A percentile compares a stretch with the other conserved stretches of the same genome.
These are phyloP conservation scores for Aureobasidium sp. DNA, from an alignment of 2,329 filamentous ascomycete species.

Conservation along the genomic window DNA sequence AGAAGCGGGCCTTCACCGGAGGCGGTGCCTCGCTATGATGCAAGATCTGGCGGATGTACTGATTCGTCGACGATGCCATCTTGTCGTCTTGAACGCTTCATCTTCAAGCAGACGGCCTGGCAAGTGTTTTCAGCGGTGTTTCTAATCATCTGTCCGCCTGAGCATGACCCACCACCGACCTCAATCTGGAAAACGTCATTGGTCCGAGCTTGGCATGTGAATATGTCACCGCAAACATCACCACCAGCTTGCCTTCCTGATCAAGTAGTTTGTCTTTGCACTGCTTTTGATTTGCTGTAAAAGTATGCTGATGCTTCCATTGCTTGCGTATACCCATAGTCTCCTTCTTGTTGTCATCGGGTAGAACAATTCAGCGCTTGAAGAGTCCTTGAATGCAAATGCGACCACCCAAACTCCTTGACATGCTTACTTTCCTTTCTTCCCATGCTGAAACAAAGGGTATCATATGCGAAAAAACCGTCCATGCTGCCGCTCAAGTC, in stretches of 20 bases:
- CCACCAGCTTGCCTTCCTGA: background rate
- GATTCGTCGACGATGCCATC: slow-evolving; percentile 27
- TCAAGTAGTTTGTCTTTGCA: background rate
- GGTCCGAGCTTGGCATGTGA: slow-evolving; percentile 4
- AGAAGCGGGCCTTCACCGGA: slow-evolving; percentile 30
- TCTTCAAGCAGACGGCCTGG: background rate
- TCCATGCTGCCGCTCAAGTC: background rate
- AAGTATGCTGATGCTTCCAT: background rate
- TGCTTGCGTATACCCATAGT: background rate
- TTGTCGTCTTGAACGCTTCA: slow-evolving; percentile 1
- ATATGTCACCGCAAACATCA: background rate
- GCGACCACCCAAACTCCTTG: slow-evolving; percentile 9
- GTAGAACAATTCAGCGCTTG: slow-evolving; percentile 9
- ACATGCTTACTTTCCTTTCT: background rate
- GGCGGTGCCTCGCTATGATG: slow-evolving; percentile 32
- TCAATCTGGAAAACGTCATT: background rate
- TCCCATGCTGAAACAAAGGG: background rate
- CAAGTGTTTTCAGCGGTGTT: background rate
- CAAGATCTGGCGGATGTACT: slow-evolving; percentile 40
- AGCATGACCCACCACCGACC: background rate
- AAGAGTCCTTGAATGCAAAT: slow-evolving; percentile 6
- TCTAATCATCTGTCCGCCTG: slow-evolving; percentile 9
- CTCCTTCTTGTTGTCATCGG: background rate
- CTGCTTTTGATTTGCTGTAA: background rate
- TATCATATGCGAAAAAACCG: background rate